A percentile compares a stretch with the other conserved stretches of the same genome.
Evolutionary conservation across 495 filamentous ascomycete species (phyloP).

Genomic region (Glutinoglossum americanum): DNA sequence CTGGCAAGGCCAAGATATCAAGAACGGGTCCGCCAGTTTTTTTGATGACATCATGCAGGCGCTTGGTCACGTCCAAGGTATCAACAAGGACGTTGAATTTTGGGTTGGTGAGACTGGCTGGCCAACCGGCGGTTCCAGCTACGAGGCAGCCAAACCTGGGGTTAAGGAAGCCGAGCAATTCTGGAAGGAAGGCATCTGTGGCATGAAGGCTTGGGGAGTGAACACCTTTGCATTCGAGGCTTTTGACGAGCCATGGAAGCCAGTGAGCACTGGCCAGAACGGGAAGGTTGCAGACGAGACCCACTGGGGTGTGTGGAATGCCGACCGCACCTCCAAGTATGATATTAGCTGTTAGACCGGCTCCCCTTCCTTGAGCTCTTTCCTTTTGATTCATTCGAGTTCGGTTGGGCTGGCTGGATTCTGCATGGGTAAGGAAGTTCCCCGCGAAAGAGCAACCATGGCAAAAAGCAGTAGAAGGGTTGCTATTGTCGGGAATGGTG

Average conservation of each 20-base stretch:
- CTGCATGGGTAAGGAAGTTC: background rate
- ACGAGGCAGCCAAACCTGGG: constrained; percentile 39
- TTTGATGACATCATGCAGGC: constrained; percentile 56
- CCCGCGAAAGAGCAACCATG: background rate
- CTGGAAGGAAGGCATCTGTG: constrained; percentile 48
- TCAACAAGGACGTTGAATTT: constrained; percentile 37
- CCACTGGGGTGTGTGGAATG: constrained; percentile 56
- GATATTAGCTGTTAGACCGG: constrained; percentile 26
- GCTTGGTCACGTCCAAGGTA: constrained; percentile 40
- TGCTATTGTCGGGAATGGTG: background rate
- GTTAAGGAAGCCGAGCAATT: constrained; percentile 36
- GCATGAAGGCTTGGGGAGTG: constrained; percentile 46
- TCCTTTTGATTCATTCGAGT: background rate
- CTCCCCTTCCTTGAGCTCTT: background rate
- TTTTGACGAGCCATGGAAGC: constrained; percentile 69
- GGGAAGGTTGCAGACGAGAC: constrained; percentile 46
- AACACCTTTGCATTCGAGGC: constrained; percentile 75
- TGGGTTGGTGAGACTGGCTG: constrained; percentile 51
- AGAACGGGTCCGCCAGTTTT: constrained; percentile 45
- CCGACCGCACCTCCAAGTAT: constrained; percentile 41
- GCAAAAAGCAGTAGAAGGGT: background rate
- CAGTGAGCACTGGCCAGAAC: constrained; percentile 42
- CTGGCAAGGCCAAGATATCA: constrained; percentile 49
- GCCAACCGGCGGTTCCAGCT: constrained; percentile 34
- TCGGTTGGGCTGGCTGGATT: background rate